Conservation (phyloP, 148 eudicot genomes). For the Rhododendron henanense region DNA sequence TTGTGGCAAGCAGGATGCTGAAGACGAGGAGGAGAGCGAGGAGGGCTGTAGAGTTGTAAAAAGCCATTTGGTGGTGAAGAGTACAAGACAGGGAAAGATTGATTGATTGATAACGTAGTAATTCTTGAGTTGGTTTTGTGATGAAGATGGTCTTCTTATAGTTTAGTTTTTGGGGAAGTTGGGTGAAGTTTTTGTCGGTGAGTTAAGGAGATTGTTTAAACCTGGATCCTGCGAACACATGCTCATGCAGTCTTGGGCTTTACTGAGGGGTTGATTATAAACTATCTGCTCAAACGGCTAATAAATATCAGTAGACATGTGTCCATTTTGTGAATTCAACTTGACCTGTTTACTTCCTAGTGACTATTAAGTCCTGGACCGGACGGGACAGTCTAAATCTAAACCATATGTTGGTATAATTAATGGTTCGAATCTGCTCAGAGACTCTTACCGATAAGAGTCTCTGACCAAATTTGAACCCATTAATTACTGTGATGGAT, state of each 20-base stretch:
- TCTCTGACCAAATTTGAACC: no score
- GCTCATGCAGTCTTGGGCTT: background rate
- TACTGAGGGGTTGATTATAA: background rate
- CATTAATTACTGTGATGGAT: no score
- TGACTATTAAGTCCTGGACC: no score
- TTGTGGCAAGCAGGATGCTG: conserved; percentile 20
- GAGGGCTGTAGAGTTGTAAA: background rate
- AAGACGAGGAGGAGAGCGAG: conserved; percentile 19
- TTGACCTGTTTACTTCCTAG: no score
- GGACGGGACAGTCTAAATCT: no score
- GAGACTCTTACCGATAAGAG: no score
- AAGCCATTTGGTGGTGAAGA: conserved; percentile 14
- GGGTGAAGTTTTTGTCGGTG: conserved; percentile 13
- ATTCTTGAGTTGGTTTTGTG: background rate
- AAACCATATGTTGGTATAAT: no score
- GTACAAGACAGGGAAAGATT: background rate
- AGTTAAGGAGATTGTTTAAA: conserved; percentile 5
- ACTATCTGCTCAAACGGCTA: background rate
- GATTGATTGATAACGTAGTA: background rate
- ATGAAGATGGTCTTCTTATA: conserved; percentile 14
- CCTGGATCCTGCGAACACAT: background rate
- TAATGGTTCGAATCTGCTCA: no score
- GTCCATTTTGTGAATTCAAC: no score
- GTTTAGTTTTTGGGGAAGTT: background rate
- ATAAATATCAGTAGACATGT: background rate